These are phyloP conservation scores for Protomyces lactucae-debilis DNA, from an alignment of 1,139 yeast genomes.

Conservation along the genomic window DNA sequence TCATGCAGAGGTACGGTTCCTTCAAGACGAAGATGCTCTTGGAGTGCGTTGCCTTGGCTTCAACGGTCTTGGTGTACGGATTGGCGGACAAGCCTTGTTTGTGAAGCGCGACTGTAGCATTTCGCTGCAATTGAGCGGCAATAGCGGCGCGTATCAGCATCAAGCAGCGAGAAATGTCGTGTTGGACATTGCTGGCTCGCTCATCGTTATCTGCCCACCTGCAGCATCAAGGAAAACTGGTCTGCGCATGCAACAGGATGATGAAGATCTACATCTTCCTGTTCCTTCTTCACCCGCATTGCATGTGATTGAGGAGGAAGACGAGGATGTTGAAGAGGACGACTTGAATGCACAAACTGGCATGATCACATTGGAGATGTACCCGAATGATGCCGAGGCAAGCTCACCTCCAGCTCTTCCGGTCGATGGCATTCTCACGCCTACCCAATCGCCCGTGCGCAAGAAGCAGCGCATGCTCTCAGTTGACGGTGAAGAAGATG, in stretches of 20 bases:
- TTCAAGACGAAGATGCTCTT: constrained; percentile 35
- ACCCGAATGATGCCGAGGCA: neutral
- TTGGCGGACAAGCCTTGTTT: constrained; percentile 9
- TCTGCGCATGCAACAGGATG: neutral
- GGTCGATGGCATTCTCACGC: neutral
- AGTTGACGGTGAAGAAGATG: neutral
- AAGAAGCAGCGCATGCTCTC: neutral
- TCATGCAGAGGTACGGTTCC: constrained; percentile 49
- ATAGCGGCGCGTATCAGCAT: neutral
- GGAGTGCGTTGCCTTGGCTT: constrained; percentile 59
- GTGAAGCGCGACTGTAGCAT: neutral
- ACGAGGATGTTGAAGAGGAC: neutral
- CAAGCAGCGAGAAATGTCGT: neutral
- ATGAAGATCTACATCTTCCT: neutral
- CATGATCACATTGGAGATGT: neutral
- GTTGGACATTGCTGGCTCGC: constrained; percentile 15
- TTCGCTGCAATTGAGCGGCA: neutral
- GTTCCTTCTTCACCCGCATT: constrained; percentile 15
- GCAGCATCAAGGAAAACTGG: neutral
- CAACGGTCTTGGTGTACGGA: constrained; percentile 50
- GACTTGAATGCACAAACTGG: neutral
- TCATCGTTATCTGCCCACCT: neutral
- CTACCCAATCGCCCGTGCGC: neutral
- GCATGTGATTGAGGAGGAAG: neutral
- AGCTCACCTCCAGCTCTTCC: neutral